Evolutionary conservation across 2,329 filamentous ascomycete genomes (phyloP), one percentile per base, ranked within the genome.

Genomic region (Ceratocystis ficicola): DNA sequence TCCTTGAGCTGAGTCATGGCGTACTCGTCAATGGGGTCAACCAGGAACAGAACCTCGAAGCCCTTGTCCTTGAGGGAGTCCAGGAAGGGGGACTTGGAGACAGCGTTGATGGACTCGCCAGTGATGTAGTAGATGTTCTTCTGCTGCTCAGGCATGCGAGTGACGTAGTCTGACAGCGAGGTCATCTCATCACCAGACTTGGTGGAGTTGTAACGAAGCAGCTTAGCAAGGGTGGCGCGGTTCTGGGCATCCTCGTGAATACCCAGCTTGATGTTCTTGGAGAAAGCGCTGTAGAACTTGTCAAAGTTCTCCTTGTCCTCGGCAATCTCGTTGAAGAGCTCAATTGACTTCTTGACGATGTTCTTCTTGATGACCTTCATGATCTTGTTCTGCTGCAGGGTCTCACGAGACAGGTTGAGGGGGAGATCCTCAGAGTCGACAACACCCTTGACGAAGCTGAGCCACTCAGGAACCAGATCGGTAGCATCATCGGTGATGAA

Each of bases 301-400:
- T 99, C 94, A 78, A 99, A 99, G 80, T 96, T 90, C 86, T 99
- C 94, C 81, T 95, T 95, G 81, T 99, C 94, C 85, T 99, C 94
- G 68, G 94, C 87, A 70, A 99, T 99, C 84, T 99, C 94, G 74
- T 86, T 86, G 88, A 99, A 99, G 78, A 99, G 90, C 85, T 99
- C 94, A 71, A 99, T 90, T 71, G 90, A 90, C 90, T 99, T 99
- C 92, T 97, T 99, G 85, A 99, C 92, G 71, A 99, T 96, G 88
- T 99, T 99, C 91, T 99, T 99, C 87, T 95, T 95, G 86, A 97
- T 97, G 79, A 97, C 94, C 89, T 97, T 97, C 94, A 97, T 97
- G 85, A 99, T 99, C 91, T 97, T 97, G 89, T 97, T 99, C 85
- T 97, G 94, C 83, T 99, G 94, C 63, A 99, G 90, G 67, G 93